Evolutionary conservation across 495 filamentous ascomycete genomes (phyloP).

Genomic region (Penicillium arizonense): DNA sequence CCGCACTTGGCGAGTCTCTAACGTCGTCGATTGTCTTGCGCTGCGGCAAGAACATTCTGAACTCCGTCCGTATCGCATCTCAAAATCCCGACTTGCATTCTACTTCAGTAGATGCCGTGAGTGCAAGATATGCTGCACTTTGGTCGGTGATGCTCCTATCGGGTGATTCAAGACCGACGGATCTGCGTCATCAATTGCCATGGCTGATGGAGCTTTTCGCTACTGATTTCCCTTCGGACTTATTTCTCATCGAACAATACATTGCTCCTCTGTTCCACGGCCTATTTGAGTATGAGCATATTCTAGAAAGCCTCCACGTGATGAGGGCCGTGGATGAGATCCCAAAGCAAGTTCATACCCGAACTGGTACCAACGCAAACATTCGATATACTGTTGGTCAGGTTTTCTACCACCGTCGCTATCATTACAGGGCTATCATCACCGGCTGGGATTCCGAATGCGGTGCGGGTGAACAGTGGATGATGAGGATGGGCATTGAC

Average conservation of each 20-base stretch:
- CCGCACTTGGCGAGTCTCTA: constrained; percentile 57
- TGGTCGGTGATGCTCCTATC: constrained; percentile 73
- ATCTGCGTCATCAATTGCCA: constrained; percentile 61
- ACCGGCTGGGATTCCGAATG: constrained; percentile 78
- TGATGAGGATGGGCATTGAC: constrained; percentile 63
- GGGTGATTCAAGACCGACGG: constrained; percentile 43
- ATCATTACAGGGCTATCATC: constrained; percentile 76
- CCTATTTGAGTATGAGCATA: constrained; percentile 41
- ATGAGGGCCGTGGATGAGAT: constrained; percentile 61
- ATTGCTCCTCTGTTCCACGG: constrained; percentile 56
- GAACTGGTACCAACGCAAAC: constrained; percentile 33
- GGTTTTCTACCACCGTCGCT: constrained; percentile 79
- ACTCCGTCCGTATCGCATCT: constrained; percentile 49
- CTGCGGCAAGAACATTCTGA: constrained; percentile 77
- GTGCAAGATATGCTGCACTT: constrained; percentile 70
- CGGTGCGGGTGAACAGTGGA: constrained; percentile 51
- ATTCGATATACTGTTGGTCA: constrained; percentile 79
- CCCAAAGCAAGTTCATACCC: constrained; percentile 51
- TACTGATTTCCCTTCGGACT: constrained; percentile 58
- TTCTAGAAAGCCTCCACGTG: constrained; percentile 53
- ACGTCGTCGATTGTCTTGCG: constrained; percentile 69
- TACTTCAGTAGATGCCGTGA: constrained; percentile 54
- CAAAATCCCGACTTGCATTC: constrained; percentile 15
- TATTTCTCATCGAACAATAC: constrained; percentile 62
- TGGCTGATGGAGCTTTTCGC: constrained; percentile 67